Evolutionary conservation across 345 rosid genomes (phyloP).

Genomic region (Arabidopsis arenosa): DNA sequence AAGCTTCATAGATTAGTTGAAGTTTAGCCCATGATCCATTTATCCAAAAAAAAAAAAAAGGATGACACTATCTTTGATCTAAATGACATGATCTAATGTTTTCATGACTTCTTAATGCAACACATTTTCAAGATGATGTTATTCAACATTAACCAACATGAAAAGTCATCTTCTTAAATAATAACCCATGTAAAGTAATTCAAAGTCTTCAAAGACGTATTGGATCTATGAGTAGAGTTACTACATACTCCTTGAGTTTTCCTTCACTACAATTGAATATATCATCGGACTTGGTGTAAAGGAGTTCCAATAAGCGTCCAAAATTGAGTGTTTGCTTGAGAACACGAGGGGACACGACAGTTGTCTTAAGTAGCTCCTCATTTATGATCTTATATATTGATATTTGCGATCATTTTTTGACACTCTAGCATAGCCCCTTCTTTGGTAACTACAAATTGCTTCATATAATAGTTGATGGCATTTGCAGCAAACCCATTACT

Average conservation of each 20-base stretch:
- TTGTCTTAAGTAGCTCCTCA: slow-evolving; percentile 18
- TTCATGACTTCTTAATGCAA: not conserved
- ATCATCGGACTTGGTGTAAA: slow-evolving; percentile 3
- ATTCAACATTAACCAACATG: no score
- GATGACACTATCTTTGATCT: no score
- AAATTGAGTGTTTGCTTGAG: slow-evolving; percentile 7
- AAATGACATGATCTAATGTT: not conserved
- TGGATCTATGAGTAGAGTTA: slow-evolving; percentile 5
- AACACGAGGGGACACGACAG: not conserved
- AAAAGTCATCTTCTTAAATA: no score
- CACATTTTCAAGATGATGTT: no score
- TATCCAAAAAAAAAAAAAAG: no score
- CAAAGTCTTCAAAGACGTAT: slow-evolving; percentile 3
- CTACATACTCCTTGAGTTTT: slow-evolving; percentile 22
- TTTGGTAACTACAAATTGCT: slow-evolving; percentile 5
- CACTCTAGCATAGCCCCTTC: slow-evolving; percentile 9
- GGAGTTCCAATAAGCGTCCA: not conserved
- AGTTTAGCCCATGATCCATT: no score
- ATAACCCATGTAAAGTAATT: no score
- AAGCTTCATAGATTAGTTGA: no score
- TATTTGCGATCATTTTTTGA: not conserved
- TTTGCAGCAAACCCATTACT: slow-evolving; percentile 21
- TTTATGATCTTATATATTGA: slow-evolving; percentile 16
- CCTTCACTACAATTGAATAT: slow-evolving; percentile 10
- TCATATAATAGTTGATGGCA: slow-evolving; percentile 29